Conservation (phyloP, 2,329 filamentous ascomycete genomes). For the Penicillium aurantiogriseum region DNA sequence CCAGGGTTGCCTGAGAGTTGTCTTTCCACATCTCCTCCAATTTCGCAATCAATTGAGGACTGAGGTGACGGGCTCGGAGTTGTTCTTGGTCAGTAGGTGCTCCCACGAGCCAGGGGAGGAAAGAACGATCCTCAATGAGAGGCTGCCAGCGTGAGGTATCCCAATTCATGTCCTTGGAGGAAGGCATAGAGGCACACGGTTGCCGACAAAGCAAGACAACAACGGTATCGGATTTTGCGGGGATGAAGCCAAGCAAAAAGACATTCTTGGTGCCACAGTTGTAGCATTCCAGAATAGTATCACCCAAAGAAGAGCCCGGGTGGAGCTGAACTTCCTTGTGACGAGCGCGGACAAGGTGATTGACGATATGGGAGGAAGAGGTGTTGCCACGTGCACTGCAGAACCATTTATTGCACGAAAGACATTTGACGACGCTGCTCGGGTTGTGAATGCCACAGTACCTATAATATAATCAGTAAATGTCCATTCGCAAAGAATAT, state of each 20-base stretch:
- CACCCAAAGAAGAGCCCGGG: constrained; percentile 85
- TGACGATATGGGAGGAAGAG: constrained; percentile 96
- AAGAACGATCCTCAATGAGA: constrained; percentile 93
- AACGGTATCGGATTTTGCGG: constrained; percentile 96
- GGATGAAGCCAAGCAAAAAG: constrained; percentile 95
- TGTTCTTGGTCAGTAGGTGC: constrained; percentile 91
- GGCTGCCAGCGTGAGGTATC: constrained; percentile 97
- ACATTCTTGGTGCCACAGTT: constrained; percentile 99
- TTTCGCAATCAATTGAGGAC: constrained; percentile 91
- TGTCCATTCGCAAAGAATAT: constrained; percentile 15
- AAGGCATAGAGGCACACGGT: constrained; percentile 90
- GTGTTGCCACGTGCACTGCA: constrained; percentile 96
- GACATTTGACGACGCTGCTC: constrained; percentile 91
- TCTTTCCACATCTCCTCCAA: constrained; percentile 99
- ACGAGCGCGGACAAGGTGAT: constrained; percentile 92
- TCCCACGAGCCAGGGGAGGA: constrained; percentile 88
- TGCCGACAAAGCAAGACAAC: constrained; percentile 95
- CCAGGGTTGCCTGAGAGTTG: constrained; percentile 80
- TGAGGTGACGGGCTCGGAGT: constrained; percentile 87
- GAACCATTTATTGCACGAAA: constrained; percentile 97
- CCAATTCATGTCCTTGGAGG: constrained; percentile 99
- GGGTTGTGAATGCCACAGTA: constrained; percentile 98
- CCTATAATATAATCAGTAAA: constrained; percentile 45
- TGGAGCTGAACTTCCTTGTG: constrained; percentile 99
- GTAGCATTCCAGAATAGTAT: constrained; percentile 97